Percentiles rank a stretch among this genome's conserved stretches.
These are phyloP conservation scores for Rubroshorea leprosula DNA, from an alignment of 345 rosid genomes.

Conservation along the genomic window DNA sequence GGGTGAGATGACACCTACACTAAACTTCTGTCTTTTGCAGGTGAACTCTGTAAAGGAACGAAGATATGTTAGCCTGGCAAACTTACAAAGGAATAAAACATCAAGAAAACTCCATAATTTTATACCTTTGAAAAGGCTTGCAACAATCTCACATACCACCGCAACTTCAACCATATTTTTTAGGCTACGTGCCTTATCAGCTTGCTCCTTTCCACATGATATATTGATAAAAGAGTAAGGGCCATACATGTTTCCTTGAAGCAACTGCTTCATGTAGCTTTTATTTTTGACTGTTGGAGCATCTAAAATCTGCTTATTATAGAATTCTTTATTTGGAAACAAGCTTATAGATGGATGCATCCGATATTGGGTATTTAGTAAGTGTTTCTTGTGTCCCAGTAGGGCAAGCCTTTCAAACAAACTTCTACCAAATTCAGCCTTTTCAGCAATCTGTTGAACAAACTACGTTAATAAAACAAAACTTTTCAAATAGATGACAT, in stretches of 20 bases:
- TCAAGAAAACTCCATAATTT: background rate
- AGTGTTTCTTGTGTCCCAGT: slow-evolving; percentile 16
- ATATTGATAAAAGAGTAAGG: slow-evolving; percentile 50
- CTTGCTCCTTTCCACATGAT: slow-evolving; percentile 24
- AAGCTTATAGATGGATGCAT: slow-evolving; percentile 33
- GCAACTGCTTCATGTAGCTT: slow-evolving; percentile 14
- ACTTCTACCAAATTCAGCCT: slow-evolving; percentile 26
- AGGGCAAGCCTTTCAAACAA: slow-evolving; percentile 26
- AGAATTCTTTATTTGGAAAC: slow-evolving; percentile 27
- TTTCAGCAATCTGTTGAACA: slow-evolving; percentile 12
- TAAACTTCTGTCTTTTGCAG: slow-evolving; percentile 24
- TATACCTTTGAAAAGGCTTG: slow-evolving; percentile 37
- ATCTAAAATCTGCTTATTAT: slow-evolving; percentile 14
- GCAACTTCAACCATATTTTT: slow-evolving; percentile 38
- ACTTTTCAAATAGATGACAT: background rate
- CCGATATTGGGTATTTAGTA: slow-evolving; percentile 26
- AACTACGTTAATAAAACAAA: background rate
- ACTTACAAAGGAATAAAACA: background rate
- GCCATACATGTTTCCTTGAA: slow-evolving; percentile 36
- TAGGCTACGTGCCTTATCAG: slow-evolving; percentile 22
- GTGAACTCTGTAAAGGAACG: no score
- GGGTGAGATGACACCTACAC: slow-evolving; percentile 39
- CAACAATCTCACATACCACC: slow-evolving; percentile 28
- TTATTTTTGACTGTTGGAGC: slow-evolving; percentile 12
- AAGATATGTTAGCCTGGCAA: background rate